phyloP scores from a whole-genome alignment of 768 basidiomycete genomes.

The Pleurotus citrinopileatus region DNA sequence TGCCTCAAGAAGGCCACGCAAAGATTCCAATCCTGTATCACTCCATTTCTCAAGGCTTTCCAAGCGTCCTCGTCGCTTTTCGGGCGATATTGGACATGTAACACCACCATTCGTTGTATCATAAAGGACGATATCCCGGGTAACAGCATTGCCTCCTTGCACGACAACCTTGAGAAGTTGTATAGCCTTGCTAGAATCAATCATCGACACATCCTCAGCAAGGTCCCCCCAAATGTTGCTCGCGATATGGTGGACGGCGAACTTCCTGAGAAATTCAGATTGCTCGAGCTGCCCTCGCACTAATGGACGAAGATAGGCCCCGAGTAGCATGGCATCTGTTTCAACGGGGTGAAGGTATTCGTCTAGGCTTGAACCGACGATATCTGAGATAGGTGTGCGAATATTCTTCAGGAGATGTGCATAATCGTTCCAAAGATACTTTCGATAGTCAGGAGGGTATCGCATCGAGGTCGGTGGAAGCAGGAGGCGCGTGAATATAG shows the following conservation, averaged over 20 bases:
- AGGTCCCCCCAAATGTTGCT: slow-evolving; percentile 73
- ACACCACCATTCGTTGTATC: slow-evolving; percentile 37
- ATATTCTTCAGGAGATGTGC: slow-evolving; percentile 63
- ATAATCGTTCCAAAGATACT: slow-evolving; percentile 80
- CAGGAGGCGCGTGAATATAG: slow-evolving; percentile 70
- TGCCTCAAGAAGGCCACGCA: slow-evolving; percentile 11
- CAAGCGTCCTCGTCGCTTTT: slow-evolving; percentile 20
- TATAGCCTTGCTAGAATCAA: slow-evolving; percentile 32
- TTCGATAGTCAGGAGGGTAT: slow-evolving; percentile 82
- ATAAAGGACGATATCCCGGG: slow-evolving; percentile 59
- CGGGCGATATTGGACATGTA: slow-evolving; percentile 33
- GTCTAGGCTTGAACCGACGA: slow-evolving; percentile 49
- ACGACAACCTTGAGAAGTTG: slow-evolving; percentile 53
- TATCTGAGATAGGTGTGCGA: slow-evolving; percentile 44
- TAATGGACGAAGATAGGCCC: slow-evolving; percentile 61
- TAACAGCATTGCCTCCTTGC: slow-evolving; percentile 44
- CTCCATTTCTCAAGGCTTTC: slow-evolving; percentile 22
- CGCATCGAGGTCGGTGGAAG: slow-evolving; percentile 74
- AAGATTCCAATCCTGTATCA: slow-evolving; percentile 12
- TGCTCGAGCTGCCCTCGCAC: slow-evolving; percentile 34
- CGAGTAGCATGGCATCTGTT: slow-evolving; percentile 54
- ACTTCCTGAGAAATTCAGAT: slow-evolving; percentile 54
- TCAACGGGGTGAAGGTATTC: slow-evolving; percentile 78
- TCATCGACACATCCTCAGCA: slow-evolving; percentile 19
- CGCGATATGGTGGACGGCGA: slow-evolving; percentile 81